phyloP scores from a whole-genome alignment of 306 rosid species.

The Neltuma alba region DNA sequence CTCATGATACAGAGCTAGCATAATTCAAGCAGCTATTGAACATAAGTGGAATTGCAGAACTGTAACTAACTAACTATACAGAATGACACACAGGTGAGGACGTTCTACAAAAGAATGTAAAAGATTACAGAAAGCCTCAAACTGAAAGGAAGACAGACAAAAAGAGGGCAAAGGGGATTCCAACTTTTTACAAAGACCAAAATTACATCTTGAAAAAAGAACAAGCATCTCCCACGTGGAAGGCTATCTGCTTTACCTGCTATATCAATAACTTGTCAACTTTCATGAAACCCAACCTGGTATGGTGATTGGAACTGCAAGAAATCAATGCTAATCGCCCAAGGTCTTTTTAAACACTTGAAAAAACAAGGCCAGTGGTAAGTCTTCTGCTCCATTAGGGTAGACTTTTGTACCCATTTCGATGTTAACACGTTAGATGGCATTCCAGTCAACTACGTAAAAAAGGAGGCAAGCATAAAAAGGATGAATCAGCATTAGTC shows the following conservation, averaged over 20 bases:
- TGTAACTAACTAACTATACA: not conserved
- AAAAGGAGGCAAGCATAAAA: not conserved
- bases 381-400: not conserved
- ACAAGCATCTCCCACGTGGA: conserved; percentile 11
- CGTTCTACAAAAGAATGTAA: not conserved
- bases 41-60: not conserved
- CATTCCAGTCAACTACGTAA: conserved; percentile 3
- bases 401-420: not conserved
- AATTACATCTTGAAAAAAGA: not conserved
- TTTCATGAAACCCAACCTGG: conserved; percentile 11
- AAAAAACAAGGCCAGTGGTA: not conserved
- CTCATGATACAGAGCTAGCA: conserved; percentile 11
- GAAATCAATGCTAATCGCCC: not conserved
- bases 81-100: not conserved
- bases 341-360: no score
- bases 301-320: not conserved
- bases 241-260: conserved; percentile 3
- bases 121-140: not conserved
- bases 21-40: not conserved
- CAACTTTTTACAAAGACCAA: not conserved
- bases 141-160: not conserved
- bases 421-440: conserved; percentile 4
- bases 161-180: not conserved
- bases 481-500: not conserved
- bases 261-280: not conserved